These are phyloP conservation scores for Arthrobotrys sphaeroides DNA, from an alignment of 2,329 filamentous ascomycete genomes.

Conservation along the genomic window DNA sequence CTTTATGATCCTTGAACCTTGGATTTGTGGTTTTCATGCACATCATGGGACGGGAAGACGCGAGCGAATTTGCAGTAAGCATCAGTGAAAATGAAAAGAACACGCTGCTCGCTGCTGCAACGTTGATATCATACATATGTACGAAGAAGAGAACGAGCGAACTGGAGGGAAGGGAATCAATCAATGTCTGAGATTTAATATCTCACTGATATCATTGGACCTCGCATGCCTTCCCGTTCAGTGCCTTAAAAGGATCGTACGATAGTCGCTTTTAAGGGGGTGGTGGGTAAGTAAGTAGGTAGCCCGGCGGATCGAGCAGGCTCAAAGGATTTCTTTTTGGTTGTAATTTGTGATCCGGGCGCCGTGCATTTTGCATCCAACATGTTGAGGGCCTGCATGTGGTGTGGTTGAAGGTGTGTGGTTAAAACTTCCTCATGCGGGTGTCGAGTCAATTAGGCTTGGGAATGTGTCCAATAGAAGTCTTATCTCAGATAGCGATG, in stretches of 20 bases:
- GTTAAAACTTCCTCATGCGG: slow-evolving; percentile 15
- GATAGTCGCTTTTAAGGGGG: slow-evolving; percentile 11
- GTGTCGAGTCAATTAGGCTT: neutral
- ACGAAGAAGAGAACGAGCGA: neutral
- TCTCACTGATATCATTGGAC: neutral
- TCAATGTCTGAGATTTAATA: neutral
- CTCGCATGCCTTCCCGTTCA: neutral
- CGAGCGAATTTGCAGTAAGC: slow-evolving; percentile 51
- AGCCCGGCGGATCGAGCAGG: too few species aligned
- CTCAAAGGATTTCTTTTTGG: neutral
- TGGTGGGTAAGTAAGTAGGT: too few species aligned
- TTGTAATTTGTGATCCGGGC: slow-evolving; percentile 13
- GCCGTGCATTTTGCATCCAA: slow-evolving; percentile 16
- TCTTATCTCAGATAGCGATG: slow-evolving; percentile 17
- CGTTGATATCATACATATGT: slow-evolving; percentile 4
- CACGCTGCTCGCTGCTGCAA: slow-evolving; percentile 14
- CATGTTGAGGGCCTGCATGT: slow-evolving; percentile 4
- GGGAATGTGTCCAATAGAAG: neutral
- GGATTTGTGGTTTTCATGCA: slow-evolving; percentile 47
- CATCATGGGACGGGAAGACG: slow-evolving; percentile 53
- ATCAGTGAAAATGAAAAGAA: neutral
- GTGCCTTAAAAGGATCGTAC: neutral
- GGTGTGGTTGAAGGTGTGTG: slow-evolving; percentile 11
- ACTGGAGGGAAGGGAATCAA: neutral
- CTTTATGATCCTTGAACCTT: slow-evolving; percentile 49